Percentiles rank a stretch among this genome's conserved stretches.
phyloP scores from a whole-genome alignment of 2,329 filamentous ascomycete genomes.

The Fusarium algeriense region DNA sequence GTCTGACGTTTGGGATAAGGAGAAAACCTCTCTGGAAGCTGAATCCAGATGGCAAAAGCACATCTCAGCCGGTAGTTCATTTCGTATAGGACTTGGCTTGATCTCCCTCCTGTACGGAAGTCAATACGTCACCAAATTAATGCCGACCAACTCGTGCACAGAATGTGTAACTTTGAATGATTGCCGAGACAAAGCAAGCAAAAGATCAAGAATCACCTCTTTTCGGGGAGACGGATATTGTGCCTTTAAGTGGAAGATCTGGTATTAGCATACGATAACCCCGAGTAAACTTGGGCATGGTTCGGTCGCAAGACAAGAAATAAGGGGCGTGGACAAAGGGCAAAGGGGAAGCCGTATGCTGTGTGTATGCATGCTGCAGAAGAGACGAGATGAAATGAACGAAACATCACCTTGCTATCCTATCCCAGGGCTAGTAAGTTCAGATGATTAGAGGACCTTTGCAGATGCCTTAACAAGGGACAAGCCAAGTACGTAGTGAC shows the following conservation, averaged over 20 bases:
- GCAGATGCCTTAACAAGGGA: conserved; percentile 32
- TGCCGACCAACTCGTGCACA: conserved; percentile 9
- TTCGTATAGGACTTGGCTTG: conserved; percentile 5
- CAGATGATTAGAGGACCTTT: conserved; percentile 42
- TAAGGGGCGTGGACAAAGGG: conserved; percentile 26
- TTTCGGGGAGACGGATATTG: neutral
- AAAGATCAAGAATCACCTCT: neutral
- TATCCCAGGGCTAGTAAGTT: conserved; percentile 31
- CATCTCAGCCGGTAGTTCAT: neutral
- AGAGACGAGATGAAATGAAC: conserved; percentile 35
- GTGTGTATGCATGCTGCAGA: conserved; percentile 7
- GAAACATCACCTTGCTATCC: conserved; percentile 32
- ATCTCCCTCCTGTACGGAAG: neutral
- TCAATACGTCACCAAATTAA: conserved; percentile 17
- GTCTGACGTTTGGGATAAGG: conserved; percentile 20
- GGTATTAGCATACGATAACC: conserved; percentile 16
- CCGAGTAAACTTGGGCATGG: conserved; percentile 16
- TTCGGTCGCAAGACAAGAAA: conserved; percentile 18
- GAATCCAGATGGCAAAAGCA: neutral
- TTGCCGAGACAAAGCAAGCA: conserved; percentile 1
- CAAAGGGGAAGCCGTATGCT: conserved; percentile 21
- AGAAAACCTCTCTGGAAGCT: neutral
- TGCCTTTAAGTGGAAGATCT: conserved; percentile 9
- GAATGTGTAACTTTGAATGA: conserved; percentile 14
- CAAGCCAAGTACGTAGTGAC: conserved; percentile 12